Conservation (phyloP, 1,284 basidiomycete genomes). For the Marasmius tenuissimus region DNA sequence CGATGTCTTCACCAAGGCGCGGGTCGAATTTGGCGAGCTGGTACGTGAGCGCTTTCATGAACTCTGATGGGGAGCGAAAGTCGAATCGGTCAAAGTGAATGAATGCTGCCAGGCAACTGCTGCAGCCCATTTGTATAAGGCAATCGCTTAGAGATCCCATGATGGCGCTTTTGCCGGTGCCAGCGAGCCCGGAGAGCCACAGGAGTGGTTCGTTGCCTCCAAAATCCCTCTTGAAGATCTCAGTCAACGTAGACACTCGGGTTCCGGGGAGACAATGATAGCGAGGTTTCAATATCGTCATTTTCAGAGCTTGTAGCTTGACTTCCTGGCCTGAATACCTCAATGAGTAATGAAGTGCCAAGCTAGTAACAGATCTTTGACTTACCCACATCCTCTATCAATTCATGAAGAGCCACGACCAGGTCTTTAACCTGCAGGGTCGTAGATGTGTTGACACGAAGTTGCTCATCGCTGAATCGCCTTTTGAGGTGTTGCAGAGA, state of each 20-base stretch:
- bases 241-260: neutral
- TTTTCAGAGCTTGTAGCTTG: neutral
- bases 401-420: neutral
- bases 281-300: neutral
- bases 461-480: neutral
- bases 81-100: conserved; percentile 8
- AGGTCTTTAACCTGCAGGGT: too few species aligned
- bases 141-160: conserved; percentile 3
- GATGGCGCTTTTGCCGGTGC: conserved; percentile 7
- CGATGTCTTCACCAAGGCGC: neutral
- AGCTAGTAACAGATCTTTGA: too few species aligned
- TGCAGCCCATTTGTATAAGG: neutral
- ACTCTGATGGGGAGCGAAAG: neutral
- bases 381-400: neutral
- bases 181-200: conserved; percentile 8
- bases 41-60: conserved; percentile 1
- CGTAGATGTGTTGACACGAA: neutral
- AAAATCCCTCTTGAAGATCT: conserved; percentile 2
- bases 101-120: conserved; percentile 6
- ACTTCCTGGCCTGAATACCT: neutral
- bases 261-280: neutral
- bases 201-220: neutral
- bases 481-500: neutral
- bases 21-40: conserved; percentile 5
- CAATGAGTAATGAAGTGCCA: too few species aligned